Evolutionary conservation across 2,329 filamentous ascomycete genomes (phyloP), one percentile per base, ranked within the genome.

Genomic region (Colletotrichum gloeosporioides): DNA sequence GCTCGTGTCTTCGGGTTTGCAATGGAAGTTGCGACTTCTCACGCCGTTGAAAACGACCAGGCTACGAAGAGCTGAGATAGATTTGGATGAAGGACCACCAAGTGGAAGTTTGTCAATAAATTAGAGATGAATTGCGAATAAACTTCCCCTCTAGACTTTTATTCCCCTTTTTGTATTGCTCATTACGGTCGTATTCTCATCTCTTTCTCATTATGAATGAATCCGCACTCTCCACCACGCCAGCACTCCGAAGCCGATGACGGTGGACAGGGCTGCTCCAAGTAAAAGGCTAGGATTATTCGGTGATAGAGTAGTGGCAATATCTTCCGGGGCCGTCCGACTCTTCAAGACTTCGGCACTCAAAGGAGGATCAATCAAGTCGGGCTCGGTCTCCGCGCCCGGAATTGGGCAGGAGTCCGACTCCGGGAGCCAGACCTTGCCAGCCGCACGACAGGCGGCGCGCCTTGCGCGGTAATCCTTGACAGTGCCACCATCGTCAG

Each of bases 1-100:
- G 77, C 77, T 27, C 62, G 75, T n/a, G 71, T 75, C 36, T 79
- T 79, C 71, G 78, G 78, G 2, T 79, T 78, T 71, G 77, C 73
- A 29, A 15, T 77, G 12, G 78, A 78, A 39, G 77, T 73, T 73
- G 73, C 76, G n/a, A 32, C 64, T 44, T 63, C 31, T 36, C 29
- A 32, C 18, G 59, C n/a, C 29, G 27, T 63, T 22, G 18, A 36
- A 18, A 32, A 32, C 18, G 32, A 22, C 15, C n/a, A 32, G 34
- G 44, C n/a, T 53, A 7, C 44, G 6, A 53, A 53, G 16, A 53
- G 6, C 44, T 22, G 44, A 53, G n/a, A 53, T 13, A 3, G 6
- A 53, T 6, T 8, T 22, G 44, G 44, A 13, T 12, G n/a, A 53
- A 12, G 10, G 44, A 22, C n/a, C n/a, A 22, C n/a, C 44, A 13